A percentile compares a stretch with the other conserved stretches of the same genome.
These are phyloP conservation scores for Jasminum sambac DNA, from an alignment of 257 asterid species.

Conservation along the genomic window DNA sequence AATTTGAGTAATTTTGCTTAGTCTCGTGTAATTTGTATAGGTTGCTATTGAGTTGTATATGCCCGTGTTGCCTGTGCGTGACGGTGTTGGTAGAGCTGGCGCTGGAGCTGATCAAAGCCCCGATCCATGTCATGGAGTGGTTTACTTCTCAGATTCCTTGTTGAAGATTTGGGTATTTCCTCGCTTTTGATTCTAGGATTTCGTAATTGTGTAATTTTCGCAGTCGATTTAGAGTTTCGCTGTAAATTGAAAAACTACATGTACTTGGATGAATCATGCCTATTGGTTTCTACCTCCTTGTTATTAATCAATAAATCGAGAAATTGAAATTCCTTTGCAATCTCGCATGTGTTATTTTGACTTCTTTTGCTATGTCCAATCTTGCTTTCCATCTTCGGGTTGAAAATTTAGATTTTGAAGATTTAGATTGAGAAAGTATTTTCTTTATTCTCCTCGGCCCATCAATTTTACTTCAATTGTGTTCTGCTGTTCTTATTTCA, in stretches of 20 bases:
- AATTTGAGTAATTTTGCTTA: neutral
- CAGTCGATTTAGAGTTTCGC: neutral
- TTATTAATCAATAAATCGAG: neutral
- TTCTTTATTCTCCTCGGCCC: no score
- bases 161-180: constrained; percentile 15
- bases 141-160: constrained; percentile 60
- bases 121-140: constrained; percentile 65
- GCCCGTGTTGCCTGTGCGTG: constrained; percentile 67
- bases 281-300: neutral
- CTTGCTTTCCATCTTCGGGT: no score
- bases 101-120: constrained; percentile 59
- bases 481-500: neutral
- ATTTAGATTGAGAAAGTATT: no score
- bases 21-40: constrained; percentile 22
- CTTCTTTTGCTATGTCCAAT: no score
- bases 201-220: neutral
- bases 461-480: neutral
- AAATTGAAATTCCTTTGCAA: no score
- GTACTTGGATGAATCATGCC: neutral
- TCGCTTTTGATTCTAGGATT: neutral
- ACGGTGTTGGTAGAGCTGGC: constrained; percentile 61
- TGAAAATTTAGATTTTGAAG: no score
- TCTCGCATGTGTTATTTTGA: no score
- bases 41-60: constrained; percentile 48
- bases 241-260: neutral